These are phyloP conservation scores for Pseudomonodictys pantanalensis DNA, from an alignment of 495 filamentous ascomycete species.

Conservation along the genomic window DNA sequence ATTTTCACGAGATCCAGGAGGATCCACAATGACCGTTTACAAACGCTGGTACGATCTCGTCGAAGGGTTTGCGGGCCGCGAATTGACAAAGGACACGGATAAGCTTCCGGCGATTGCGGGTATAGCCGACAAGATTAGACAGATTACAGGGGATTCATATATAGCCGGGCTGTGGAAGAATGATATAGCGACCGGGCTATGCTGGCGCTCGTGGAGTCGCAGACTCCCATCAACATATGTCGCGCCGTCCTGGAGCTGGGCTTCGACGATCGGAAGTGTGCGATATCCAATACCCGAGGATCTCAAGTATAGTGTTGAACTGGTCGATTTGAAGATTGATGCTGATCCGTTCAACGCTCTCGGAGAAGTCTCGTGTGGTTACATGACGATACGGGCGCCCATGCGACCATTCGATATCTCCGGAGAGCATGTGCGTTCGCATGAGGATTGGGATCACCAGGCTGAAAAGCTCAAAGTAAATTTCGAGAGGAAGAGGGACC, in stretches of 20 bases:
- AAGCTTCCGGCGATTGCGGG: neutral
- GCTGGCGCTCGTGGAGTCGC: neutral
- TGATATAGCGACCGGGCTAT: neutral
- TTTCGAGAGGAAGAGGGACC: too few relatives aligned
- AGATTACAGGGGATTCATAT: neutral
- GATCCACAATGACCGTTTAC: neutral
- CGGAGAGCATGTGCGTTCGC: neutral
- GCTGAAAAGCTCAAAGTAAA: too few relatives aligned
- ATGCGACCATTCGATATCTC: neutral
- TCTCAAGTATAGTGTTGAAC: neutral
- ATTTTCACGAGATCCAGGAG: neutral
- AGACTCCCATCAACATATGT: neutral
- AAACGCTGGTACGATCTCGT: neutral
- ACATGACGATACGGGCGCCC: neutral
- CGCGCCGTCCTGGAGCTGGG: conserved; percentile 2
- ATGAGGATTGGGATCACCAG: too few relatives aligned
- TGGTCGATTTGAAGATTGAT: neutral
- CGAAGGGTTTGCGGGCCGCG: neutral
- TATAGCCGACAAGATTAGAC: neutral
- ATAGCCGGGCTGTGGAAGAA: neutral
- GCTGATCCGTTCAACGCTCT: neutral
- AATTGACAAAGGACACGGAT: neutral
- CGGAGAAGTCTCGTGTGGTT: neutral
- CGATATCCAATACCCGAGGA: neutral
- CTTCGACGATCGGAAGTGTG: neutral